phyloP scores from a whole-genome alignment of 768 basidiomycete genomes.

The Chiua virens region DNA sequence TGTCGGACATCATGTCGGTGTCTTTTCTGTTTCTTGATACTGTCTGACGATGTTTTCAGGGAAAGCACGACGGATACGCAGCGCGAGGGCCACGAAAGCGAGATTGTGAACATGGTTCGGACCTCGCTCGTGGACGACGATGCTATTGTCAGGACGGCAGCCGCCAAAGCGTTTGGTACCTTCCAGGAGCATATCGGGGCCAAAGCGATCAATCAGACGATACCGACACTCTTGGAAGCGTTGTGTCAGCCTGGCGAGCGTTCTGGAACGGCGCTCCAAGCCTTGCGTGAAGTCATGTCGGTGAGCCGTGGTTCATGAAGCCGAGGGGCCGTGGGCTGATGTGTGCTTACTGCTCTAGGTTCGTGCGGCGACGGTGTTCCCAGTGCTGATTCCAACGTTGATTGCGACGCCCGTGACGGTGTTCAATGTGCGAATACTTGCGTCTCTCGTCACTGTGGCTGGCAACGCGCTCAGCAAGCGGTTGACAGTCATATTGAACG shows the following conservation, averaged over 20 bases:
- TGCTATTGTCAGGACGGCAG: constrained; percentile 81
- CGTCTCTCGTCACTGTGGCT: constrained; percentile 90
- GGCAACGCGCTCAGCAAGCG: constrained; percentile 72
- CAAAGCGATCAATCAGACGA: constrained; percentile 94
- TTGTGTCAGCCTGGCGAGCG: constrained; percentile 90
- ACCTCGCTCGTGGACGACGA: constrained; percentile 87
- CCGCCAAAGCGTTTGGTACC: constrained; percentile 85
- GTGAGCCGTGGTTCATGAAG: constrained; percentile 42
- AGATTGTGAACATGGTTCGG: constrained; percentile 84
- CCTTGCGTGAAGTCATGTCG: constrained; percentile 91
- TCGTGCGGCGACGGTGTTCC: constrained; percentile 94
- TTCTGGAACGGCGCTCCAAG: constrained; percentile 94
- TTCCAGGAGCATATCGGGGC: constrained; percentile 91
- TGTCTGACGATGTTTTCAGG: constrained; percentile 41
- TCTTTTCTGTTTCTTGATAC: not conserved
- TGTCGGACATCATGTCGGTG: constrained; percentile 85
- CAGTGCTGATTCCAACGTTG: constrained; percentile 91
- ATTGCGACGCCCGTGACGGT: constrained; percentile 88
- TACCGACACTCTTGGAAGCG: constrained; percentile 91
- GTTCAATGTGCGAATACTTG: constrained; percentile 92
- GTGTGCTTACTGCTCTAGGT: constrained; percentile 48
- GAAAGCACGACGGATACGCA: constrained; percentile 81
- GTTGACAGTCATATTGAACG: constrained; percentile 71
- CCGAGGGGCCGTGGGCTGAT: not conserved
- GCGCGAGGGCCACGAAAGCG: constrained; percentile 84